Evolutionary conservation across 148 eudicot genomes (phyloP), one percentile per base, ranked within the genome.

Genomic region (Dianthus caryophyllus): DNA sequence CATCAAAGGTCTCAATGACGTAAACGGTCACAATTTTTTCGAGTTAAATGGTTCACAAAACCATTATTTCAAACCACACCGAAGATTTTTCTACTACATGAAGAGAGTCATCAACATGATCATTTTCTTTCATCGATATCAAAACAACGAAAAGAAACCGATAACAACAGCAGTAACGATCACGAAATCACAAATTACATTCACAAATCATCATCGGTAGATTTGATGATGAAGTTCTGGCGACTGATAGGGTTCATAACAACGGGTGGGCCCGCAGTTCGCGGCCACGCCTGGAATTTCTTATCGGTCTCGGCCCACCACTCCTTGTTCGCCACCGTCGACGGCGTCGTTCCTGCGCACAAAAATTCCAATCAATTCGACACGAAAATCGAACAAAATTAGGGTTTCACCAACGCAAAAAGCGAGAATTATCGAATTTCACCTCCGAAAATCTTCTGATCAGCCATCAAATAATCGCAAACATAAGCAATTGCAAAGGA

Each of bases 211-310:
- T 80, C 78, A 48, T 80, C 80, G 49, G 70, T 54, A 25, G 78
- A 51, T 47, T 74, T 81, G 52, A 81, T 68, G 48, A 81, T 77
- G 79, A 81, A 77, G 24, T 74, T 80, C 67, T 80, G 84, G 30
- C 84, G 84, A 74, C 80, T 70, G 36, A 80, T 73, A 53, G 84
- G 84, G 61, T 80, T 80, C 80, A 80, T 80, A 29, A 77, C 78
- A 27, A 80, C 84, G 0, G 79, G 81, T 27, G 84, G 81, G 15
- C 84, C 84, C 48, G 81, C 84, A 38, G 81, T 77, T 11, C 84
- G 70, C 26, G 84, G 84, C 84, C 84, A 81, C 5, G 81, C 78
- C 61, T 81, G 84, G 18, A 81, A 67, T 43, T 51, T 81, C 68
- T 68, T 81, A 52, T 81, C 84, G 0, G 81, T 81, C 29, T 77